Base-by-base conservation (phyloP, 345 rosid species). In the Eucalyptus fibrosa region DNA sequence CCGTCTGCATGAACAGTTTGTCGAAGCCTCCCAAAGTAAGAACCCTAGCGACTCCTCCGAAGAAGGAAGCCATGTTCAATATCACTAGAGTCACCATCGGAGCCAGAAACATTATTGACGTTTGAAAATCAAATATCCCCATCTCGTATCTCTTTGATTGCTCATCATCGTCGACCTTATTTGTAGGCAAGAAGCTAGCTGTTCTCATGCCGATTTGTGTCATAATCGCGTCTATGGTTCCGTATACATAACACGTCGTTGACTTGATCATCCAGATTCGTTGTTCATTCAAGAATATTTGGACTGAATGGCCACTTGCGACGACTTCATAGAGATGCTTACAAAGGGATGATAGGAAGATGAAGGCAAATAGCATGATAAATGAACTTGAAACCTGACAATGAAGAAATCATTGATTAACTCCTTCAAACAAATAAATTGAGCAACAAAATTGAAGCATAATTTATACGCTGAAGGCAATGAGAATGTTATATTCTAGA, bases 241-340 rank as follows among this genome's bases (percentile, higher is more conserved):
- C 94, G 49, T 91, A 91, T 3, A 87, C 24, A 15, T 50, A 23
- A 21, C 86, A 17, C 13, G 95, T 91, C 1, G 92, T 90, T 14
- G 93, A 40, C 69, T 88, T 93, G 9, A 94, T 92, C 93, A 93
- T 93, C 95, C 94, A 93, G 32, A 88, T 87, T 49, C 93, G 90
- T 37, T 87, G 86, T 47, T 93, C 95, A 28, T 93, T 90, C 69
- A 28, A 65, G 92, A 90, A 90, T 56, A 37, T 83, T 18, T 67
- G 40, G 32, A 92, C 30, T 18, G 92, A 50, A 12, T 91, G 91
- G 26, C 91, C 94, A 3, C 85, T 59, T 37, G 16, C 12, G 5
- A 93, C 32, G 26, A 93, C 88, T 47, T 94, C 94, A 2, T 77
- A 26, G 26, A 93, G 42, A 30, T 92, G 92, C 69, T 89, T 90